These are phyloP conservation scores for Leishmania arabica DNA, from an alignment of 208 protist species.

Conservation along the genomic window DNA sequence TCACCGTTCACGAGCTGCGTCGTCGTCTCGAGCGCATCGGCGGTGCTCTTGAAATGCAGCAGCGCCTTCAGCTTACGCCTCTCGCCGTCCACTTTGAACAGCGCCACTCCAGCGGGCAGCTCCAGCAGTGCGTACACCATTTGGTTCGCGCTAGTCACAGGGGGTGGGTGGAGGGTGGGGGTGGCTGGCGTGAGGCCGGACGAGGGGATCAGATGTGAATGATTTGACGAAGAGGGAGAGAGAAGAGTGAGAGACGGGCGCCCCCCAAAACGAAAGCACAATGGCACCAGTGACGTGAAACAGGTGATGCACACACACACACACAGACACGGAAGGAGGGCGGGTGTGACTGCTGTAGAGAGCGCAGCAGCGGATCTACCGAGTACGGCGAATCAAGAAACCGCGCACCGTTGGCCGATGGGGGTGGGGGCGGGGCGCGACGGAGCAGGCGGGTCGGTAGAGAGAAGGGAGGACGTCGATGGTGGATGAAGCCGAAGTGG, in stretches of 20 bases:
- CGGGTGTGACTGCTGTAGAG: not conserved
- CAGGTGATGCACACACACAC: not conserved
- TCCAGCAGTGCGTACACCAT: slow-evolving; percentile 98
- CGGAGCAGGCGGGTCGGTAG: not conserved
- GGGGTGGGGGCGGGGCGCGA: not conserved
- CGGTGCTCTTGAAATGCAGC: slow-evolving; percentile 95
- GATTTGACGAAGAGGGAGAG: not conserved
- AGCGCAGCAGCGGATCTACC: slow-evolving; percentile 12
- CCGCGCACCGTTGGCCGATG: not conserved
- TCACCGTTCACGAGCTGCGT: slow-evolving; percentile 97
- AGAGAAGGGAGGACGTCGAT: not conserved
- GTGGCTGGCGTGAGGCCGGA: not conserved
- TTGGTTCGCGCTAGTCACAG: slow-evolving; percentile 27
- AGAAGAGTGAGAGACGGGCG: not conserved
- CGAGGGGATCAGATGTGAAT: not conserved
- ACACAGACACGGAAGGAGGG: not conserved
- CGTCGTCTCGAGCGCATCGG: slow-evolving; percentile 96
- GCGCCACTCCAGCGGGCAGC: slow-evolving; percentile 97
- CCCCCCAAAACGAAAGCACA: not conserved
- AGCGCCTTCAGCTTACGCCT: slow-evolving; percentile 93
- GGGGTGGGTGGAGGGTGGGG: not conserved
- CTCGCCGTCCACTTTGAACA: slow-evolving; percentile 97
- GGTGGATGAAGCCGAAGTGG: slow-evolving; percentile 5
- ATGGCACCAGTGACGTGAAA: not conserved
- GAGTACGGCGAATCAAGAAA: slow-evolving; percentile 1